Evolutionary conservation across 108 stramenopile genomes (phyloP).

Genomic region (Pseudonitzschia delicatissima): DNA sequence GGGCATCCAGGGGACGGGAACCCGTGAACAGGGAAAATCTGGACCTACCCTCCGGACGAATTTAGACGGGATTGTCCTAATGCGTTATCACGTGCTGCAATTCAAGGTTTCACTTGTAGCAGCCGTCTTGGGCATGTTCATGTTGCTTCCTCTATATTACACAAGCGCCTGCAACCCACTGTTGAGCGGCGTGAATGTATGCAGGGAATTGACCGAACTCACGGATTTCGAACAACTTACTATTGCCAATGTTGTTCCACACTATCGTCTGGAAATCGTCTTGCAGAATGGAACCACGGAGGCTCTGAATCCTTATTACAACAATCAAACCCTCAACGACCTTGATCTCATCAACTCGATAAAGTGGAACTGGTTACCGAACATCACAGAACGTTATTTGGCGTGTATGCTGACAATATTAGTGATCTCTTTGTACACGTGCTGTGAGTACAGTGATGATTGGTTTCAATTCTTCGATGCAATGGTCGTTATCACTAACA

Average conservation of each 20-base stretch:
- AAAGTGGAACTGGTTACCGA: neutral
- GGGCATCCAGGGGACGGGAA: slow-evolving; percentile 84
- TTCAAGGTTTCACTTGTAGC: slow-evolving; percentile 53
- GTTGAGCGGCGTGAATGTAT: neutral
- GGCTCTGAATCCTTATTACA: neutral
- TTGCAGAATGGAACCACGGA: neutral
- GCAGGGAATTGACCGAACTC: slow-evolving; percentile 17
- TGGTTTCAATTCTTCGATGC: neutral
- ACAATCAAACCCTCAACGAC: neutral
- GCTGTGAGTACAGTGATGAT: neutral
- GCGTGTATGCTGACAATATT: neutral
- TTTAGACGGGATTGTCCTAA: slow-evolving; percentile 75
- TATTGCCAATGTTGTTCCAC: slow-evolving; percentile 57
- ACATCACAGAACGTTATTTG: slow-evolving; percentile 11
- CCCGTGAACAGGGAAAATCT: slow-evolving; percentile 50
- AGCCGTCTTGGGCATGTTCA: slow-evolving; percentile 48
- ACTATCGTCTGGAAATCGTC: neutral
- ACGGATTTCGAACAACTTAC: slow-evolving; percentile 79
- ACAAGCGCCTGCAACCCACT: slow-evolving; percentile 35
- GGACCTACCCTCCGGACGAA: slow-evolving; percentile 66
- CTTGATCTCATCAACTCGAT: neutral
- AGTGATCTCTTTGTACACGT: slow-evolving; percentile 5
- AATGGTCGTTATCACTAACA: neutral
- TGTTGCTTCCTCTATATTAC: slow-evolving; percentile 71
- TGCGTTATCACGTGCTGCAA: slow-evolving; percentile 71